These are phyloP conservation scores for Leccinum truebloodii DNA, from an alignment of 768 basidiomycete genomes.

Conservation along the genomic window DNA sequence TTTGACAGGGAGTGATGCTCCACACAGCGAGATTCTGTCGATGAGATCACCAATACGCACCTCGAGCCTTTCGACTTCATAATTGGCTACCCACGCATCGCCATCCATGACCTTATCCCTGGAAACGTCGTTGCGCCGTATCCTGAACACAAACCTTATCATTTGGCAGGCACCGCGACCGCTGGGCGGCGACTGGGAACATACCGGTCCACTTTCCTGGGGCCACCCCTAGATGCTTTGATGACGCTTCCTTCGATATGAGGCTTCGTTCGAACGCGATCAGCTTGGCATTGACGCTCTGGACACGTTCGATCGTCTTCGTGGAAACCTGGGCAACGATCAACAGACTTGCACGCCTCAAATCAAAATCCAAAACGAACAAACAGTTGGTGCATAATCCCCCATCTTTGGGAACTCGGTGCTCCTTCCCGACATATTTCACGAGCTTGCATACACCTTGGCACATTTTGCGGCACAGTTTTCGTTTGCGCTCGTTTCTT, in stretches of 20 bases:
- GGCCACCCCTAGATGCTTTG: not conserved
- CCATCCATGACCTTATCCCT: not conserved
- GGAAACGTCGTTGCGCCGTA: not conserved
- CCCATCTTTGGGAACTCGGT: not conserved
- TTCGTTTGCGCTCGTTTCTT: slow-evolving; percentile 37
- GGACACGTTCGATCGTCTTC: not conserved
- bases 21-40: not conserved
- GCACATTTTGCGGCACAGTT: slow-evolving; percentile 8
- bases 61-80: not conserved
- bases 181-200: not conserved
- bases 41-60: not conserved
- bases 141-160: not conserved
- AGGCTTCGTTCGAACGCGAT: slow-evolving; percentile 56
- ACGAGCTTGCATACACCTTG: slow-evolving; percentile 35
- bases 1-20: too few species aligned
- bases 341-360: not conserved
- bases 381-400: not conserved
- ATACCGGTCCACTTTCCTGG: not conserved
- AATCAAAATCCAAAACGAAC: not conserved
- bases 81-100: not conserved
- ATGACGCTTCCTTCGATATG: not conserved
- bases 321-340: not conserved
- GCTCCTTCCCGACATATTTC: not conserved
- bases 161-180: not conserved
- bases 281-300: slow-evolving; percentile 63